Conservation (phyloP, 148 eudicot species). For the Vaccinium myrtillus region DNA sequence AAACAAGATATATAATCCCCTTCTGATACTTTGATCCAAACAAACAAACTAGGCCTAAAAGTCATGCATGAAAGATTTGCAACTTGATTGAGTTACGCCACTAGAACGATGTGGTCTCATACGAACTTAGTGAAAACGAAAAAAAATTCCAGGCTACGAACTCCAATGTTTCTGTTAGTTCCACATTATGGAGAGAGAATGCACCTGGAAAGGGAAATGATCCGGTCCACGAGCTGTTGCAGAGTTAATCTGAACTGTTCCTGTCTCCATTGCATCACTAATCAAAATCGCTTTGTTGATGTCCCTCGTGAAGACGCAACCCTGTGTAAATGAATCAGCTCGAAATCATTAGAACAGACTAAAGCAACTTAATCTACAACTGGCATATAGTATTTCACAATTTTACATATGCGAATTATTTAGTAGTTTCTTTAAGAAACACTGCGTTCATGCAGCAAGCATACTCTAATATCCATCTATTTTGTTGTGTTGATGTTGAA, state of each 20-base stretch:
- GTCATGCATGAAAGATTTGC: background rate
- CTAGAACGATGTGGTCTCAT: background rate
- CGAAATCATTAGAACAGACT: background rate
- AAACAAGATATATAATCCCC: background rate
- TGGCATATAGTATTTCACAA: background rate
- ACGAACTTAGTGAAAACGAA: background rate
- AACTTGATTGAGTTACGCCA: background rate
- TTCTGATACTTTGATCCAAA: background rate
- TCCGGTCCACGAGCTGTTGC: slow-evolving; percentile 78
- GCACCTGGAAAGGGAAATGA: slow-evolving; percentile 68
- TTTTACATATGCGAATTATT: background rate
- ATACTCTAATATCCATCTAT: background rate
- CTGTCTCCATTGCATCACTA: slow-evolving; percentile 68
- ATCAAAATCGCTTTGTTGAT: slow-evolving; percentile 67
- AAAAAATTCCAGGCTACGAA: background rate
- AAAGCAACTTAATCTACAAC: background rate
- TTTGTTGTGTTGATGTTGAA: background rate
- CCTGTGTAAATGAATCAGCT: slow-evolving; percentile 26
- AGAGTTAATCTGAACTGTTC: slow-evolving; percentile 67
- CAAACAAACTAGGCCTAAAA: background rate
- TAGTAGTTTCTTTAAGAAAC: background rate
- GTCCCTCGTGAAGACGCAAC: slow-evolving; percentile 61
- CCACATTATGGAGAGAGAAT: background rate
- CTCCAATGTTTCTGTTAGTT: background rate
- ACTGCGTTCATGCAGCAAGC: background rate